Conservation (phyloP, 2,329 filamentous ascomycete species). For the Dendrostoma leiphaemia region DNA sequence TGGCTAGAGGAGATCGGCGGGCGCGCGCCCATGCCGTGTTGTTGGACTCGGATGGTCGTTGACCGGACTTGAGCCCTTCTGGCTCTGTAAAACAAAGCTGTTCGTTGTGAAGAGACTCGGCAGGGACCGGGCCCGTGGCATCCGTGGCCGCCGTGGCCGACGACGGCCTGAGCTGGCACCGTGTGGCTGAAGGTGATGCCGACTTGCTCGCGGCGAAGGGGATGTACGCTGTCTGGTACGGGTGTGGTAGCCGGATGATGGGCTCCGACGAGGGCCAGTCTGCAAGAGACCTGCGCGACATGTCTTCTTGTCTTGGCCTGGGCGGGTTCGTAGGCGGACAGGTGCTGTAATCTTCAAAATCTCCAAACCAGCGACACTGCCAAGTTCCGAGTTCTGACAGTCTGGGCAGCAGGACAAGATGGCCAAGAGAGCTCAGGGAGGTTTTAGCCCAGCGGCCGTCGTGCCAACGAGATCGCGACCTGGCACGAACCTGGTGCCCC, state of each 20-base stretch:
- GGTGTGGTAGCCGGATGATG: slow-evolving; percentile 29
- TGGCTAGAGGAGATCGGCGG: slow-evolving; percentile 48
- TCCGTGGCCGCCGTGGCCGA: slow-evolving; percentile 1
- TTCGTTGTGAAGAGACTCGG: slow-evolving; percentile 25
- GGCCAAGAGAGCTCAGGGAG: no score
- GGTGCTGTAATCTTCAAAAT: no score
- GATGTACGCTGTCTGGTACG: slow-evolving; percentile 28
- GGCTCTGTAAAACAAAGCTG: slow-evolving; percentile 31
- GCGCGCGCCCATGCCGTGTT: slow-evolving; percentile 57
- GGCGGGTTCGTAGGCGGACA: no score
- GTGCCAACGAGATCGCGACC: no score
- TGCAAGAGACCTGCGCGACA: slow-evolving; percentile 22
- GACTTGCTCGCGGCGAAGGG: slow-evolving; percentile 22
- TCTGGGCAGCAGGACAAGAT: not conserved
- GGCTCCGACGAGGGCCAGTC: slow-evolving; percentile 24
- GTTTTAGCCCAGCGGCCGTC: no score
- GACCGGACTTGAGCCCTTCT: slow-evolving; percentile 29
- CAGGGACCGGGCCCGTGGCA: slow-evolving; percentile 13
- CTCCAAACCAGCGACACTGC: not conserved
- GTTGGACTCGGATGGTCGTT: slow-evolving; percentile 42
- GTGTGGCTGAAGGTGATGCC: slow-evolving; percentile 5
- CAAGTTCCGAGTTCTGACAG: not conserved
- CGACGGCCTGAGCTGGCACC: slow-evolving; percentile 12
- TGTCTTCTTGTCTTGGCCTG: no score
- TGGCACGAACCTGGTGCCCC: no score